Evolutionary conservation across 2,329 filamentous ascomycete species (phyloP), one percentile per base, ranked within the genome.

Genomic region (Cordyceps fumosorosea): DNA sequence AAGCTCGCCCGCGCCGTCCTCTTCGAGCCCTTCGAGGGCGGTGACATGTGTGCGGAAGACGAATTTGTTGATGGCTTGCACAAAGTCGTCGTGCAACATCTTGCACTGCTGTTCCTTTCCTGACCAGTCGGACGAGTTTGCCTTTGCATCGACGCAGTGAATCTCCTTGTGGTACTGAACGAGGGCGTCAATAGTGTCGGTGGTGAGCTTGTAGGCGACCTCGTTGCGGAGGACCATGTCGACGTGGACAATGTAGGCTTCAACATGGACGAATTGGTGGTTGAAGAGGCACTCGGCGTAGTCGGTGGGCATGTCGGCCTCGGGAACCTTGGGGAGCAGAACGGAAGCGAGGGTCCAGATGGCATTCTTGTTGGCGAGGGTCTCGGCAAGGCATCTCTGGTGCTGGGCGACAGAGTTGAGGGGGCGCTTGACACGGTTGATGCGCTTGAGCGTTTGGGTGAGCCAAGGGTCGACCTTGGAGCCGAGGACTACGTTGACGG

Each of bases 181-280:
- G 66, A 99, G 85, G 58, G 90, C 80, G 71, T 96, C 92, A 78
- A 99, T 99, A 65, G 93, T 92, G 74, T 98, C 95, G 63, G 88
- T 85, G 26, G 93, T 98, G 71, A 99, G 84, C 84, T 99, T 99
- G 84, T 93, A 98, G 68, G 93, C 95, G 71, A 99, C 92, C 80
- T 98, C 95, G 75, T 96, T 95, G 77, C 93, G 89, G 71, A 96
- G 86, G 64, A 99, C 93, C 92, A 98, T 96, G 80, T 99, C 95
- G 76, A 99, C 92, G 76, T 98, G 93, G 65, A 99, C 95, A 69
- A 98, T 93, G 75, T 99, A 99, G 58, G 95, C 95, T 78, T 98
- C 93, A 69, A 98, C 81, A 74, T 97, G 91, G 72, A 97, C 81
- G 72, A 97, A 85, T 80, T 96, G 89, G 77, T 93, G 95, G 83